Evolutionary conservation across 768 basidiomycete species (phyloP).

Genomic region (Tulasnella sp.): DNA sequence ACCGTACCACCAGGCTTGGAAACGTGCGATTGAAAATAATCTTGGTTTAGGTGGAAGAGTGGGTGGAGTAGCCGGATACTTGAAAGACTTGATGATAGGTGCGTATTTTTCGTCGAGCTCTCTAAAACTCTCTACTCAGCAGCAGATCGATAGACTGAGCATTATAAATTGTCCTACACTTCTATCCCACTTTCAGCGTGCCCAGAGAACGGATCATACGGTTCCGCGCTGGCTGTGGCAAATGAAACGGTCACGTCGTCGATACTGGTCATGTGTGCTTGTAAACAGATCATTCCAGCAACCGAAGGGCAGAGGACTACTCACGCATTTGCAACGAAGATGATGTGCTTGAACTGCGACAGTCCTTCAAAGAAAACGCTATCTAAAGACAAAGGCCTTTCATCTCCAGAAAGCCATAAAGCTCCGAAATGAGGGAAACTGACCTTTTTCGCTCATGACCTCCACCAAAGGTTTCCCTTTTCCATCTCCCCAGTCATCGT

Average conservation of each 20-base stretch:
- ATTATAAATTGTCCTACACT: slow-evolving; percentile 51
- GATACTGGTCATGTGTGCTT: slow-evolving; percentile 27
- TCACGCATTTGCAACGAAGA: slow-evolving; percentile 81
- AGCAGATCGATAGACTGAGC: neutral
- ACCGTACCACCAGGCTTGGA: slow-evolving; percentile 48
- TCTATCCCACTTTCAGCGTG: slow-evolving; percentile 61
- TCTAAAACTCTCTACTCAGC: slow-evolving; percentile 45
- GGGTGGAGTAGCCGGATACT: slow-evolving; percentile 50
- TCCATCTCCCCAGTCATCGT: slow-evolving; percentile 55
- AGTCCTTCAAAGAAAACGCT: slow-evolving; percentile 77
- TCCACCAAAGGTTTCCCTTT: slow-evolving; percentile 61
- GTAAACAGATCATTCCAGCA: neutral
- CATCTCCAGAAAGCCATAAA: neutral
- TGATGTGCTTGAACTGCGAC: slow-evolving; percentile 63
- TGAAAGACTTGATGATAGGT: slow-evolving; percentile 60
- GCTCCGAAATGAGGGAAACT: slow-evolving; percentile 35
- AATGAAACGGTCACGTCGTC: slow-evolving; percentile 80
- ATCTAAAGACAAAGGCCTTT: slow-evolving; percentile 49
- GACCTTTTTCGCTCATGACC: slow-evolving; percentile 80
- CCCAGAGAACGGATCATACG: slow-evolving; percentile 65
- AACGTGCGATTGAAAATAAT: slow-evolving; percentile 52
- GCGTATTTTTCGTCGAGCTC: slow-evolving; percentile 59
- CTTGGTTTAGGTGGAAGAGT: slow-evolving; percentile 44
- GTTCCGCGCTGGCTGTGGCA: slow-evolving; percentile 72
- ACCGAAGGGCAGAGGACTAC: slow-evolving; percentile 39